A percentile compares a stretch with the other conserved stretches of the same genome.
phyloP scores from a whole-genome alignment of 2,329 filamentous ascomycete species.

The Metarhizium robertsii region DNA sequence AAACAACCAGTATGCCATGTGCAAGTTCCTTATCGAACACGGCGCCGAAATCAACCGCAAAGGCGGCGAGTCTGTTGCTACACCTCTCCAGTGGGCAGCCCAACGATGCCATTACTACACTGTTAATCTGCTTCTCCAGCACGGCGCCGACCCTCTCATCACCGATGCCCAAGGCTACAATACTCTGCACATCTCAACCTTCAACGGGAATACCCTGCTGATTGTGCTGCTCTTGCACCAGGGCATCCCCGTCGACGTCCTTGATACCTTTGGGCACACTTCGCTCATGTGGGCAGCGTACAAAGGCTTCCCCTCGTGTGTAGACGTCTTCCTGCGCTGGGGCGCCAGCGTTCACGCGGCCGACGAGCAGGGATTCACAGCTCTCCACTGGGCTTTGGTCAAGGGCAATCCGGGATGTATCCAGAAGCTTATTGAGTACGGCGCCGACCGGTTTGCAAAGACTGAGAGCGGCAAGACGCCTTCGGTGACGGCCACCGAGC shows the following conservation, averaged over 20 bases:
- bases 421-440: conserved; percentile 91
- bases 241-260: conserved; percentile 86
- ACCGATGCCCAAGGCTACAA: conserved; percentile 97
- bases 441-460: conserved; percentile 83
- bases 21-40: conserved; percentile 78
- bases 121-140: conserved; percentile 81
- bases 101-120: conserved; percentile 96
- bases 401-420: conserved; percentile 86
- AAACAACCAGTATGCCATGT: conserved; percentile 96
- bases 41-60: conserved; percentile 91
- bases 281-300: conserved; percentile 98
- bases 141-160: conserved; percentile 85
- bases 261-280: conserved; percentile 85
- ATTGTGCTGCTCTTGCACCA: conserved; percentile 87
- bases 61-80: conserved; percentile 90
- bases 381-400: conserved; percentile 92
- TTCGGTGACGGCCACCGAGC: conserved; percentile 73
- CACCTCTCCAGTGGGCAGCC: conserved; percentile 92
- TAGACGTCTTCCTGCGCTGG: conserved; percentile 89
- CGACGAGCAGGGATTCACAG: conserved; percentile 89
- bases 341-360: conserved; percentile 85
- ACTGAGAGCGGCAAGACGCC: conserved; percentile 89
- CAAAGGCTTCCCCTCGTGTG: conserved; percentile 87
- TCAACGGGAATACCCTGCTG: conserved; percentile 90
- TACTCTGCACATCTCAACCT: conserved; percentile 90